Evolutionary conservation across 2,329 filamentous ascomycete genomes (phyloP), one percentile per base, ranked within the genome.

Genomic region (Clarireedia paspali): DNA sequence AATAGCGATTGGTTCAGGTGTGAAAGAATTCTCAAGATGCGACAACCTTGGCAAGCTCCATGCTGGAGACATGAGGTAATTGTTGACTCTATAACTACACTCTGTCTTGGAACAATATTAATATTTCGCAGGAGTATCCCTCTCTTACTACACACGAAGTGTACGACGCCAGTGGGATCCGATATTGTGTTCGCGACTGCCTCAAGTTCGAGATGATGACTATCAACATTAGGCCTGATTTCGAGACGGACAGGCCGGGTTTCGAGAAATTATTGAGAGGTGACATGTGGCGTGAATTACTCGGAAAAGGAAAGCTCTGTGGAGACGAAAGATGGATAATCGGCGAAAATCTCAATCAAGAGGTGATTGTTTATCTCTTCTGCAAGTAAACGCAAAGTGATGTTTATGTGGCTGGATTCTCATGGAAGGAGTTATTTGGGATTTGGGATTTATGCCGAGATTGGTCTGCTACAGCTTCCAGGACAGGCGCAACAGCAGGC

Each of bases 301-400:
- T 80, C 47, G 61, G 63, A 4, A 78, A 75, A 62, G 81, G 79
- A 1, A 73, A 73, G 58, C 78, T 86, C 15, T 75, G 70, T 38
- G 83, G 82, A 1, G 79, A 83, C 58, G 82, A 85, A 67, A 69
- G 79, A 54, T 85, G 81, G 75, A 53, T 85, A n/a, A 67, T 85
- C 10, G 82, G 83, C 0, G 79, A 85, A 69, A 82, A 81, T 63
- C 59, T 61, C 1, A 64, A 71, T 7, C 73, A 77, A 34, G 73
- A 75, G 57, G 66, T 85, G 47, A 78, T 80, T 3, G 23, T 47
- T 47, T 47, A 15, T 5, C 44, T 26, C 15, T 47, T 47, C 26
- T 14, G 44, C 24, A 47, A 47, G 15, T 30, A 24, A n/a, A 2
- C 14, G 12, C 26, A 2, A 12, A 17, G 42, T 23, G 3, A 24